Evolutionary conservation across 2,329 filamentous ascomycete genomes (phyloP).

Genomic region (Didymella exigua): DNA sequence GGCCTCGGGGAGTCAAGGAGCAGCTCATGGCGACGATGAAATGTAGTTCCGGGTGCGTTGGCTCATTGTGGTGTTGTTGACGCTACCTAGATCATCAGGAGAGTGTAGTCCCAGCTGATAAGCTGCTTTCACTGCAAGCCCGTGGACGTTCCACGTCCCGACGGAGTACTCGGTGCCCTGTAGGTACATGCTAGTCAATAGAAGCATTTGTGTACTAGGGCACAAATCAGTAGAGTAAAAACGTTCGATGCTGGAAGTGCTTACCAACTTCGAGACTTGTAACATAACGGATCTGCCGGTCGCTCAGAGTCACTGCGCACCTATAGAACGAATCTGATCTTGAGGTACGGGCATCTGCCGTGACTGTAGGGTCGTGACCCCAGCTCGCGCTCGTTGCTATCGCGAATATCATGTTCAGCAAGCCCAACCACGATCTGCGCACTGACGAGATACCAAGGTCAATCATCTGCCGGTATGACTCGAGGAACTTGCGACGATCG

Average conservation of each 20-base stretch:
- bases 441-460: background rate
- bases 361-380: background rate
- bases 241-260: background rate
- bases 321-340: background rate
- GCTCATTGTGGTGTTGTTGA: background rate
- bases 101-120: background rate
- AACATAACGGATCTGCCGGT: background rate
- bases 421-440: background rate
- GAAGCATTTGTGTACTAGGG: background rate
- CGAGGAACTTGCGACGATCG: background rate
- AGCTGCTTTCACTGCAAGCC: background rate
- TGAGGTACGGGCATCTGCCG: background rate
- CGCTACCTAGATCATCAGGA: background rate
- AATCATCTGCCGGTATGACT: background rate
- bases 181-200: background rate
- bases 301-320: background rate
- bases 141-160: background rate
- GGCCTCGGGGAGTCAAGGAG: background rate
- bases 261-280: background rate
- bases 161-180: background rate
- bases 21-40: background rate
- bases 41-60: background rate
- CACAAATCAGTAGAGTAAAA: background rate
- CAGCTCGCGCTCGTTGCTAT: background rate
- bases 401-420: background rate